These are phyloP conservation scores for Neurospora tetrasperma DNA, from an alignment of 495 filamentous ascomycete species.

Conservation along the genomic window DNA sequence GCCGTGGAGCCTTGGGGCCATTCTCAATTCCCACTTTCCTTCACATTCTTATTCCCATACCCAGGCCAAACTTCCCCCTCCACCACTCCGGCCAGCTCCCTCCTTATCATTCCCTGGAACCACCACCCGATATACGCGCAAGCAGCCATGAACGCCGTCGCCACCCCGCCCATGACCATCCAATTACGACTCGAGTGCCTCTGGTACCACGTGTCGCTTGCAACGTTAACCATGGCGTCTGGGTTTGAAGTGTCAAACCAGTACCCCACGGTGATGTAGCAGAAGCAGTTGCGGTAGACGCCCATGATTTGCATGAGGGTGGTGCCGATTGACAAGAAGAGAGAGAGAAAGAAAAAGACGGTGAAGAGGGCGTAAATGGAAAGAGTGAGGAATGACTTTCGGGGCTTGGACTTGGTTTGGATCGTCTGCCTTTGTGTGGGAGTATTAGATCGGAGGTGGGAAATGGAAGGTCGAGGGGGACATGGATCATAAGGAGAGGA, in stretches of 20 bases:
- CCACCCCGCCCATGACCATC: neutral
- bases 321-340: constrained; percentile 13
- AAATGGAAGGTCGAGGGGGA: neutral
- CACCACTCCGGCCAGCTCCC: neutral
- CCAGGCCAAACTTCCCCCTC: neutral
- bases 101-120: constrained; percentile 1
- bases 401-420: neutral
- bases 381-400: neutral
- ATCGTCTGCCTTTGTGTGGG: neutral
- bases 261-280: constrained; percentile 3
- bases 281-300: constrained; percentile 29
- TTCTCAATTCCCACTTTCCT: neutral
- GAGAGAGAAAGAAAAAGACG: neutral
- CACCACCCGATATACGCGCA: neutral
- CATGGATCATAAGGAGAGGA: neutral
- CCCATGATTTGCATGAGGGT: constrained; percentile 32
- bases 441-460: neutral
- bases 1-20: neutral
- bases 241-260: neutral
- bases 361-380: neutral
- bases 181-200: neutral
- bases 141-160: constrained; percentile 1
- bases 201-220: neutral
- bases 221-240: neutral
- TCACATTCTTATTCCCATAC: neutral